These are phyloP conservation scores for Debaryomyces fabryi DNA, from an alignment of 1,139 yeast species.

Conservation along the genomic window DNA sequence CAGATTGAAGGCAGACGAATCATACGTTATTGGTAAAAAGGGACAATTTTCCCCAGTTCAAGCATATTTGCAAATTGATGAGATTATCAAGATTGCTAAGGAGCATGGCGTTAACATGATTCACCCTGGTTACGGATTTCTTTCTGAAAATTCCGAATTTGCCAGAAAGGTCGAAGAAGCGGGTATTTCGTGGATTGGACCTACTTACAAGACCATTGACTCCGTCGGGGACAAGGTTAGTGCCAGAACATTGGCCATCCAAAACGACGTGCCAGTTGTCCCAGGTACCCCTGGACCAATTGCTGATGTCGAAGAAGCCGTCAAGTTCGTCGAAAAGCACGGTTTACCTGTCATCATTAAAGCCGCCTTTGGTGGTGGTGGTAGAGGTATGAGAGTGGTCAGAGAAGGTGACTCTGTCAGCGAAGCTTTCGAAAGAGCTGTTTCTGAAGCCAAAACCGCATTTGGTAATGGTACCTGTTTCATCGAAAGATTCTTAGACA, in stretches of 20 bases:
- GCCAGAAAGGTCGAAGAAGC: slow-evolving; percentile 89
- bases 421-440: slow-evolving; percentile 93
- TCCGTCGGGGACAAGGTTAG: slow-evolving; percentile 98
- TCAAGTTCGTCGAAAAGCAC: slow-evolving; percentile 72
- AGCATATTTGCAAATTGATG: slow-evolving; percentile 95
- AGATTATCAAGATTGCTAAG: slow-evolving; percentile 87
- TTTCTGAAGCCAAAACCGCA: slow-evolving; percentile 90
- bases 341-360: slow-evolving; percentile 97
- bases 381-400: slow-evolving; percentile 99
- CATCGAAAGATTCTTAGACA: slow-evolving; percentile 92
- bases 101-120: slow-evolving; percentile 90
- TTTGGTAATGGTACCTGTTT: slow-evolving; percentile 99
- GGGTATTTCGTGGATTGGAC: slow-evolving; percentile 97
- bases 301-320: slow-evolving; percentile 76
- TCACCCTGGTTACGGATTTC: slow-evolving; percentile 98
- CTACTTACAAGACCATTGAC: slow-evolving; percentile 84
- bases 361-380: slow-evolving; percentile 99
- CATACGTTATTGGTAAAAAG: slow-evolving; percentile 86
- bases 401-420: slow-evolving; percentile 91
- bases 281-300: slow-evolving; percentile 99
- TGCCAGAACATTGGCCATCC: slow-evolving; percentile 84
- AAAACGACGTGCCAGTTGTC: slow-evolving; percentile 86
- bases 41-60: slow-evolving; percentile 95
- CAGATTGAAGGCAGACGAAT: slow-evolving; percentile 89
- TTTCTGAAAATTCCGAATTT: slow-evolving; percentile 92